Evolutionary conservation across 1,139 yeast genomes (phyloP).

Genomic region (Scheffersomyces illinoinensis): DNA sequence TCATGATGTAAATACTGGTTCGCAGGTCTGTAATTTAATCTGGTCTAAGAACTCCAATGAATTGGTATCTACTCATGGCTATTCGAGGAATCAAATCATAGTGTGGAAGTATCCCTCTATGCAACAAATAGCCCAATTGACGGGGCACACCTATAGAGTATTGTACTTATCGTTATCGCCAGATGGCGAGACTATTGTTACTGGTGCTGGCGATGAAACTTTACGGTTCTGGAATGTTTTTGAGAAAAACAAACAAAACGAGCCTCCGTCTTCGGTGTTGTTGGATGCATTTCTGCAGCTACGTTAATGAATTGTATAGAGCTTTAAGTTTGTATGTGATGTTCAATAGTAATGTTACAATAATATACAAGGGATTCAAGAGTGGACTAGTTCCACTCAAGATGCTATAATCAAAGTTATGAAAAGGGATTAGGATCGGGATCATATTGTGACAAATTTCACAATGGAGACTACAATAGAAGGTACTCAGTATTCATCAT

Average conservation of each 20-base stretch:
- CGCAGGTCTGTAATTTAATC: slow-evolving; percentile 90
- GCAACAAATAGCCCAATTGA: slow-evolving; percentile 90
- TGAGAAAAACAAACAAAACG: slow-evolving; percentile 66
- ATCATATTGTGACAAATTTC: neutral
- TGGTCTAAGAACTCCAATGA: slow-evolving; percentile 96
- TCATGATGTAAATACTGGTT: slow-evolving; percentile 86
- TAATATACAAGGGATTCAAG: slow-evolving; percentile 1
- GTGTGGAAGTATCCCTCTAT: slow-evolving; percentile 94
- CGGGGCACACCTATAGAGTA: slow-evolving; percentile 94
- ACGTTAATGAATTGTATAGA: slow-evolving; percentile 38
- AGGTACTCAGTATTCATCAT: slow-evolving; percentile 32
- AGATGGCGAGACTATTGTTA: slow-evolving; percentile 96
- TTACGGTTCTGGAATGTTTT: slow-evolving; percentile 90
- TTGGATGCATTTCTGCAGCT: slow-evolving; percentile 80
- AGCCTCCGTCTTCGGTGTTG: slow-evolving; percentile 62
- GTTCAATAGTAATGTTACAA: neutral
- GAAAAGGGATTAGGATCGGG: neutral
- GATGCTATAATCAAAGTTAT: neutral
- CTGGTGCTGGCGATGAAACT: slow-evolving; percentile 99
- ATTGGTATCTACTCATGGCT: slow-evolving; percentile 93
- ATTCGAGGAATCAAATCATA: slow-evolving; percentile 84
- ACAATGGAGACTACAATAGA: slow-evolving; percentile 15
- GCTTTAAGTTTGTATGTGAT: neutral
- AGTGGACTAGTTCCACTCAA: neutral
- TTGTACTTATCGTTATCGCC: slow-evolving; percentile 90